Base-by-base conservation (phyloP, 176 grass and related monocot genomes). In the Paspalum notatum region DNA sequence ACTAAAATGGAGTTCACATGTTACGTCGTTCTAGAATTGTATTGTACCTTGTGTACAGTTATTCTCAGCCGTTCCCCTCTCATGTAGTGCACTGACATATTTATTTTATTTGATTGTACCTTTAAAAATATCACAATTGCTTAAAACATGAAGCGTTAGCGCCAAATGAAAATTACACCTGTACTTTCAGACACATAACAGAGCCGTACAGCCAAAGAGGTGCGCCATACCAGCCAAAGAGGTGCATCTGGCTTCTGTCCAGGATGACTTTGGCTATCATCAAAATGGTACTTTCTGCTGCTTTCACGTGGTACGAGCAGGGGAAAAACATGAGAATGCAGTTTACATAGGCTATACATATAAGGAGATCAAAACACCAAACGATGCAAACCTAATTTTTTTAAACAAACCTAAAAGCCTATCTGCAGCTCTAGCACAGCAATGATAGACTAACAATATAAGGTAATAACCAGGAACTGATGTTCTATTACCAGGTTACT, bases 171-270 rank as follows among this genome's bases (percentile, higher is more conserved):
- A 59, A 54, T 55, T 15, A 74, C 43, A 68, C 0, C 5, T 27
- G 52, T 51, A 51, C 51, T 72, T 74, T 75, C 32, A 46, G 18
- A 42, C 8, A 25, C 8, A 49, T 27, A 80, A 76, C 9, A 73
- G 72, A 63, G 57, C 47, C 84, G 39, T 87, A 87, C 89, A 83
- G 71, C 41, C 44, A 76, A 21, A 12, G 72, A 69, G 69, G 22
- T 58, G 32, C 20, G 18, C n/a, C n/a, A n/a, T n/a, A n/a, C n/a
- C n/a, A n/a, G n/a, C n/a, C n/a, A n/a, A n/a, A n/a, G n/a, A n/a
- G n/a, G n/a, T n/a, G n/a, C n/a, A n/a, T 81, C 65, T 17, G 10
- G 14, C 32, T 77, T 71, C 21, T 63, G 82, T 77, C 21, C n/a
- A 12, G 41, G 57, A 52, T 81, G 16, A 67, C 25, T 40, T 63